These are phyloP conservation scores for Xylogone sp. DNA, from an alignment of 2,329 filamentous ascomycete genomes.

Conservation along the genomic window DNA sequence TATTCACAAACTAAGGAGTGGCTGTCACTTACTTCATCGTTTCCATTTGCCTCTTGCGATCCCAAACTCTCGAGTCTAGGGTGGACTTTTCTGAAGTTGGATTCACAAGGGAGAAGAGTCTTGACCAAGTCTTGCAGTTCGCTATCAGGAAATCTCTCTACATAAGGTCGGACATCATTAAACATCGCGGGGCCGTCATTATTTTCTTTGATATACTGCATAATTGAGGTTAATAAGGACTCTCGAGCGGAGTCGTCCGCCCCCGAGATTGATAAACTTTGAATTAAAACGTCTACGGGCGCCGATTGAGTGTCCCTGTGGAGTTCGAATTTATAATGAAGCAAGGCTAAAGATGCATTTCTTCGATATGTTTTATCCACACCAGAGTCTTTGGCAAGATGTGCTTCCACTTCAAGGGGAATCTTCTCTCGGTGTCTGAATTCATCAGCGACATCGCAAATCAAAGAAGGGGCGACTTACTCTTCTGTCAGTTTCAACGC, in stretches of 20 bases:
- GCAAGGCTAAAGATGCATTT: slow-evolving; percentile 28
- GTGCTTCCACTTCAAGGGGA: slow-evolving; percentile 22
- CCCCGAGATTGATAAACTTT: neutral
- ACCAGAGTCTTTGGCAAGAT: slow-evolving; percentile 22
- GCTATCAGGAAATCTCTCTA: slow-evolving; percentile 10
- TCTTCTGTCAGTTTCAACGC: slow-evolving; percentile 17
- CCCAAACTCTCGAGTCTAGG: neutral
- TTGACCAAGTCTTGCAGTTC: slow-evolving; percentile 1
- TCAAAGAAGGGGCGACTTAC: slow-evolving; percentile 14
- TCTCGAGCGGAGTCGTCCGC: neutral
- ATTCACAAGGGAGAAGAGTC: neutral
- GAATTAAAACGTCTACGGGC: neutral
- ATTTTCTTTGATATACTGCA: slow-evolving; percentile 25
- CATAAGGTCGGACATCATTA: slow-evolving; percentile 24
- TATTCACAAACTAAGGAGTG: no score
- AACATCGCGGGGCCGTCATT: slow-evolving; percentile 25
- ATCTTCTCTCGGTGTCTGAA: slow-evolving; percentile 15
- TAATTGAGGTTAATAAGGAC: slow-evolving; percentile 4
- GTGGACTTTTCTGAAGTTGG: neutral
- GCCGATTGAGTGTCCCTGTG: neutral
- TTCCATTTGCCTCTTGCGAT: slow-evolving; percentile 2
- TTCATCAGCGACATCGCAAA: neutral
- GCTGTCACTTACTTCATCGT: neutral
- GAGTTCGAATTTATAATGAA: slow-evolving; percentile 8
- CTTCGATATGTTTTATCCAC: slow-evolving; percentile 30